Conservation (phyloP, 805 yeast genomes). For the Saccharomyces paradoxus region DNA sequence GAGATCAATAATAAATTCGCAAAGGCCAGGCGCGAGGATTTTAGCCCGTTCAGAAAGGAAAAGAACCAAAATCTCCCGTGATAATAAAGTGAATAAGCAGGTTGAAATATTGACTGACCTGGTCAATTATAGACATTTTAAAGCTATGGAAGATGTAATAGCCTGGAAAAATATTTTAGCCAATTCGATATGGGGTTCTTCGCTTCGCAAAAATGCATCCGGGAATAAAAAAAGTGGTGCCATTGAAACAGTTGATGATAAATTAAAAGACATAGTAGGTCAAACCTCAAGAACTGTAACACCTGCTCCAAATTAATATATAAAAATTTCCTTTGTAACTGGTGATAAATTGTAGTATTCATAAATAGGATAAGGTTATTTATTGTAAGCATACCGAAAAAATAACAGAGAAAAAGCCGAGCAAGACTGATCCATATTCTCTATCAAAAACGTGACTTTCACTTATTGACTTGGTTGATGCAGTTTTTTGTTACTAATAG, state of each 20-base stretch:
- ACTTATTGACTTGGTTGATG: neutral
- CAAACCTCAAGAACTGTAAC: conserved; percentile 9
- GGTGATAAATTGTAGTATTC: neutral
- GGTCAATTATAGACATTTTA: conserved; percentile 17
- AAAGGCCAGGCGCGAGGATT: conserved; percentile 17
- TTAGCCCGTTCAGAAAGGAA: conserved; percentile 20
- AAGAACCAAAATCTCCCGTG: conserved; percentile 12
- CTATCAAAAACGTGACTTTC: neutral
- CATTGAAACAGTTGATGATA: conserved; percentile 26
- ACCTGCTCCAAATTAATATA: conserved; percentile 3
- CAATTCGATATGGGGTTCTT: conserved; percentile 15
- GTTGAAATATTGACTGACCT: conserved; percentile 20
- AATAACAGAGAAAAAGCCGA: neutral
- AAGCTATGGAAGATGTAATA: conserved; percentile 16
- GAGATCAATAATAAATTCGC: conserved; percentile 9
- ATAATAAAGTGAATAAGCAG: conserved; percentile 19
- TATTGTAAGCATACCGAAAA: neutral
- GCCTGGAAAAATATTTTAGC: conserved; percentile 25
- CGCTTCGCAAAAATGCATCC: conserved; percentile 21
- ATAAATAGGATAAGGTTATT: neutral
- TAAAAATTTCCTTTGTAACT: neutral
- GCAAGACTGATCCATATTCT: neutral
- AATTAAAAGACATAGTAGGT: conserved; percentile 21
- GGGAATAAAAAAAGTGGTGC: conserved; percentile 22
- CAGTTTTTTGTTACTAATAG: neutral